Evolutionary conservation across 2,329 filamentous ascomycete genomes (phyloP), one percentile per base, ranked within the genome.

Genomic region (Ascochyta viciae-villosae): DNA sequence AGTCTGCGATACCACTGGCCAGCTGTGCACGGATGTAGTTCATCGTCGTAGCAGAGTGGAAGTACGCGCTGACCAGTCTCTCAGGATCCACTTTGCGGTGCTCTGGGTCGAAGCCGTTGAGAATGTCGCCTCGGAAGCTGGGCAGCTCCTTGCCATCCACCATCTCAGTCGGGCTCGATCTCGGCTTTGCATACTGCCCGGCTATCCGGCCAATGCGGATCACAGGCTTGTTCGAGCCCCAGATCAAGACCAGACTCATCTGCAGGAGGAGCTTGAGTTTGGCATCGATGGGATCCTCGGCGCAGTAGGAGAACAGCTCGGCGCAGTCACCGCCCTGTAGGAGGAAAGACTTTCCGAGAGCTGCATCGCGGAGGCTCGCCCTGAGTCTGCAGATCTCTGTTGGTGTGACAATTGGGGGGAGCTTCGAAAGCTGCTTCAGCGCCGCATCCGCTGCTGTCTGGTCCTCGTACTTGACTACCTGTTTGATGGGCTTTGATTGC

Each of bases 241-340:
- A 97, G 74, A 98, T 93, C 57, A 99, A 83, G 1, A 99, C 91
- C 66, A 99, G 80, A 63, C 91, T 96, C 94, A 99, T 98, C 79
- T 99, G 95, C 57, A 99, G 81, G 27, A 99, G 84, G 24, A 99
- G 85, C 80, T 98, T 98, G 77, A 98, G 92, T 82, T 98, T 99
- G 61, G 91, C 89, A 78, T 98, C 92, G 66, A 99, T 97, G 63
- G 90, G 89, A 13, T 85, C 85, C 74, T 92, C 89, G 67, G 90
- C 88, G 77, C 95, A 99, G 81, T 99, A 99, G 76, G 95, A 92
- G 71, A 99, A 99, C 9, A 98, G 85, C 80, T 99, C 95, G 15
- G 95, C 95, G 73, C 95, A 99, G 78, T 99, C 95, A 42, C 94
- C 95, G 57, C 95, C 95, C 79, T 99, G 95, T 4, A 99, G 86